Base-by-base conservation (phyloP, 345 rosid genomes). In the Cardamine occulta region DNA sequence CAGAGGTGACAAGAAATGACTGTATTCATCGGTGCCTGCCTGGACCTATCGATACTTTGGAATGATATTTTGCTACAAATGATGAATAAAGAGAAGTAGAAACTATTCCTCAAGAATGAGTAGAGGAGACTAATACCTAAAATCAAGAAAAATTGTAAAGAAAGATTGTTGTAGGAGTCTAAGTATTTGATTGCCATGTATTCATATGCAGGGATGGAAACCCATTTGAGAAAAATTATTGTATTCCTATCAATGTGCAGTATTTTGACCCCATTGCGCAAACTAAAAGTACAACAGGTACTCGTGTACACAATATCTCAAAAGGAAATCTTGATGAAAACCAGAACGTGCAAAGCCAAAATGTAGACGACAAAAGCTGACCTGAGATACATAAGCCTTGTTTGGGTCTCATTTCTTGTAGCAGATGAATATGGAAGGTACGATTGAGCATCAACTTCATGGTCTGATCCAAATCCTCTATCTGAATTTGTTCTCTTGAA, bases 21-120 rank as follows among this genome's bases (percentile, higher is more conserved):
- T 89, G 96, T 74, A 88, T 92, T 44, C 93, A 89, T 80, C 89
- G 97, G 97, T 92, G 96, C 82, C 82, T 89, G 81, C 97, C 97
- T 8, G 93, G 96, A 37, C 89, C 97, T 34, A 68, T 88, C 6
- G 91, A 86, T 63, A 80, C 88, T 29, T 29, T 85, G 86, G 97
- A 91, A 91, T 65, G 91, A 91, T 80, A 75, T 89, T 51, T 79
- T 89, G 83, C 83, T 84, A 29, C 74, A 84, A 54, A 75, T 88
- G 76, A 69, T 88, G 81, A 84, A 80, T 75, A 82, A 55, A 67
- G 85, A 72, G 67, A 59, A 31, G 63, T 49, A 66, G 59, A 59
- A 52, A 70, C 48, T 47, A 71, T 49, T 29, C 28, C 24, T 26
- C 24, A 77, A 40, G 34, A 54, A 55, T 18, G 71, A 56, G 10